Evolutionary conservation across 139 green algal genomes (phyloP), one percentile per base, ranked within the genome.

Genomic region (Micractinium sp.): DNA sequence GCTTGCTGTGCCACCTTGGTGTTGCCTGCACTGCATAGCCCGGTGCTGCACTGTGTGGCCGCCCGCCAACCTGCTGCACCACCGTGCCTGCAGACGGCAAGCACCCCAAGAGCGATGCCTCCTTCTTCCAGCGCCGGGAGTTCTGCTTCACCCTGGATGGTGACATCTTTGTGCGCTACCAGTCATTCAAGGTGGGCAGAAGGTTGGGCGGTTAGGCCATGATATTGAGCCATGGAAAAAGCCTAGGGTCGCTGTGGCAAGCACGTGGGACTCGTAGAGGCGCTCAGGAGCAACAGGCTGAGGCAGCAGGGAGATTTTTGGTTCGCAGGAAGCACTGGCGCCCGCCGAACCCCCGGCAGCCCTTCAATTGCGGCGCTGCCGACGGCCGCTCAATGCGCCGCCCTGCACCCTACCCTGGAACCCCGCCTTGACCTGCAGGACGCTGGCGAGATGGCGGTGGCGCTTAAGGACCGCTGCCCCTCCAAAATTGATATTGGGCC

Each of bases 141-240:
- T 98, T 99, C 80, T 99, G 97, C 94, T 99, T 99, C 94, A 99
- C 98, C 0, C 90, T 99, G 39, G 94, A 99, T 29, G 96, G 96
- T 0, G 98, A 99, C 89, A 98, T 99, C 73, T 99, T 99, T 92
- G 95, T 99, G 35, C 94, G 98, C n/a, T 99, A 99, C 92, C 96
- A 99, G 91, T 97, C 95, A 2, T 99, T 99, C 95, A 97, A 98
- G 93, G 96, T 97, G 81, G 15, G 71, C 31, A 38, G 18, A 5
- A 13, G 41, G 39, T 16, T 82, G 53, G 33, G 15, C n/a, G 76
- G 53, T 19, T 60, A 9, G 39, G 73, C n/a, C 2, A 25, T 38
- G 73, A 2, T n/a, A 18, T n/a, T 73, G 66, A 27, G 22, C 23
- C 66, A 29, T 73, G 73, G 15, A 18, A 19, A 3, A 19, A 19